Evolutionary conservation across 148 eudicot species (phyloP), one percentile per base, ranked within the genome.

Genomic region (Nyssa sinensis): DNA sequence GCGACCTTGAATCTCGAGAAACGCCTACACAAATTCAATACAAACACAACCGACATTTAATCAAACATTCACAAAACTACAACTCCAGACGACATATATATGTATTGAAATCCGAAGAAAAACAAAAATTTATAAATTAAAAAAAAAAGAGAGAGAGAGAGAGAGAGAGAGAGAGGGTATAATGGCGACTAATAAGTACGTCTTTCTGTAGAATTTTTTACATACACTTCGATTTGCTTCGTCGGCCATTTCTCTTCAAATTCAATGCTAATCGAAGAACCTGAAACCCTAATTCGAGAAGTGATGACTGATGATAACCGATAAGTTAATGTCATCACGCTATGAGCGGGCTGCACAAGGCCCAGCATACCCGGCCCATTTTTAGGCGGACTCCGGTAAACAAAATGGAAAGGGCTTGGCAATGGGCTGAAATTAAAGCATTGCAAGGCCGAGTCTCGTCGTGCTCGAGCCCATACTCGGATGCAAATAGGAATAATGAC

Each of bases 1-100:
- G 41, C 96, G 98, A 73, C 86, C 87, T 83, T 91, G 98, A 87
- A 93, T 89, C 83, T 93, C 96, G 32, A 90, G 29, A 84, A 91
- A 93, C 34, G 96, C 93, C 98, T 93, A 67, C 60, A 44, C 27
- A n/a, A n/a, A 66, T 27, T 25, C 66, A 60, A 58, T 34, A 7
- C 25, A 23, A 70, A 16, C 30, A 65, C 75, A 68, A 35, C 14
- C 8, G 19, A 30, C 29, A 30, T 58, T n/a, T 5, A 34, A 47
- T 75, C 57, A 75, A 70, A 47, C 19, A 72, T 6, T 17, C 51
- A 21, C 32, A 51, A 51, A n/a, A n/a, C 21, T 28, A 25, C 30
- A 70, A 19, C 65, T 35, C 49, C 31, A 4, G 13, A 41, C 19
- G n/a, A 64, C 66, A 49, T 3, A 8, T 4, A 61, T 3, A 5